Conservation (phyloP, 169 alveolate species). For the Plasmodium berghei region DNA sequence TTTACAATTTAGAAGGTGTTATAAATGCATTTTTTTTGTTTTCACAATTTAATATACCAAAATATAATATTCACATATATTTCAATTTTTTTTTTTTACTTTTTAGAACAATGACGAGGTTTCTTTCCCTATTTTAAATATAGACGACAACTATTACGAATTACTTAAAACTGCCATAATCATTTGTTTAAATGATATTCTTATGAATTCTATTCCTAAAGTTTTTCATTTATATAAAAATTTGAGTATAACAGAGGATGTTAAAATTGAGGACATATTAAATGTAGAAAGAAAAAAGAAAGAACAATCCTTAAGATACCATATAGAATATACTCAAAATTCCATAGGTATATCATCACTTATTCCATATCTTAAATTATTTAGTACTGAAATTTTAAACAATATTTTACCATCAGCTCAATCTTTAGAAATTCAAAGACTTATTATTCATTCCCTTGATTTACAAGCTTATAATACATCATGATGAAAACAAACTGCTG, state of each 20-base stretch:
- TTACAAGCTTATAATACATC: slow-evolving; percentile 63
- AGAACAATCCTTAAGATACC: slow-evolving; percentile 74
- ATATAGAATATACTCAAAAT: slow-evolving; percentile 66
- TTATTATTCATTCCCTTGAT: slow-evolving; percentile 68
- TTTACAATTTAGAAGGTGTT: background rate
- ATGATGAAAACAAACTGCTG: background rate
- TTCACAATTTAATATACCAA: background rate
- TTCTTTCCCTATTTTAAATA: slow-evolving; percentile 36
- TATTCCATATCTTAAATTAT: slow-evolving; percentile 70
- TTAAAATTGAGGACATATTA: slow-evolving; percentile 47
- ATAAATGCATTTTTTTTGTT: background rate
- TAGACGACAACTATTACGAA: slow-evolving; percentile 64
- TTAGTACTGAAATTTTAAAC: slow-evolving; percentile 73
- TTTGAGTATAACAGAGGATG: slow-evolving; percentile 15
- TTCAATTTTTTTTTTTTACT: background rate
- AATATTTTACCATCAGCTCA: slow-evolving; percentile 76
- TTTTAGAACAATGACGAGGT: slow-evolving; percentile 12
- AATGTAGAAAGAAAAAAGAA: slow-evolving; percentile 47
- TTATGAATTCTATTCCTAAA: slow-evolving; percentile 72
- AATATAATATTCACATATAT: background rate
- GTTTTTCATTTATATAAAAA: slow-evolving; percentile 40
- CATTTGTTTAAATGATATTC: slow-evolving; percentile 64
- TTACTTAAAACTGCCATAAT: slow-evolving; percentile 66
- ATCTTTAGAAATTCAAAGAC: slow-evolving; percentile 71
- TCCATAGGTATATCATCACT: slow-evolving; percentile 44